These are phyloP conservation scores for Lolium rigidum DNA, from an alignment of 176 grass and related monocot species.

Conservation along the genomic window DNA sequence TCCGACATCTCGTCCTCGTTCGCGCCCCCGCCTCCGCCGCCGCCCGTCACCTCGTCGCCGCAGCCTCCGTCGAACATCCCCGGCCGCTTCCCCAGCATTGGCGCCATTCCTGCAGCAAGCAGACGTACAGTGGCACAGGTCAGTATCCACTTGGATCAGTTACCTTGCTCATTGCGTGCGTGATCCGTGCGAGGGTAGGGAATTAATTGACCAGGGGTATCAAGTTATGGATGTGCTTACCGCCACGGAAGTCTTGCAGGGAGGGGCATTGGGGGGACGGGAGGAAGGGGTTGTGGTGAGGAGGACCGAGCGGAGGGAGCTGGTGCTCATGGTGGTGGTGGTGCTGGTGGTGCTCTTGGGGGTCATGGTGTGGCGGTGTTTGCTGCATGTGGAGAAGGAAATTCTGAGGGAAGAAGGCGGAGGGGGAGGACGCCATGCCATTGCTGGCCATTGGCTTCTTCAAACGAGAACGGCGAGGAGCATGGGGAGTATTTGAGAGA, in stretches of 20 bases:
- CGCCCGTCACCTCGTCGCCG: slow-evolving; percentile 50
- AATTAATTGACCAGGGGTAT: background rate
- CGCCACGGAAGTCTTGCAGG: slow-evolving; percentile 81
- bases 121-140: background rate
- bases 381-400: slow-evolving; percentile 92
- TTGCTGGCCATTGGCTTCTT: slow-evolving; percentile 84
- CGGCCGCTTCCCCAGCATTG: slow-evolving; percentile 80
- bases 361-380: slow-evolving; percentile 38
- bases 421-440: slow-evolving; percentile 75
- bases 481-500: slow-evolving; percentile 50
- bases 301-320: slow-evolving; percentile 27
- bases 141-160: background rate
- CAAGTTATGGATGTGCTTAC: background rate
- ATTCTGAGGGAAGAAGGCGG: slow-evolving; percentile 88
- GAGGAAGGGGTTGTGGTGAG: slow-evolving; percentile 61
- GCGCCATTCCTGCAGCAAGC: slow-evolving; percentile 57
- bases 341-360: slow-evolving; percentile 63
- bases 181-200: background rate
- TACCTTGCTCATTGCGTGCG: background rate
- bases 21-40: background rate
- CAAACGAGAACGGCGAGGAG: slow-evolving; percentile 36
- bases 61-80: slow-evolving; percentile 48
- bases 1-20: slow-evolving; percentile 88
- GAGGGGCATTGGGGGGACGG: slow-evolving; percentile 59
- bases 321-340: slow-evolving; percentile 41